Evolutionary conservation across 2,329 filamentous ascomycete genomes (phyloP), one percentile per base, ranked within the genome.

Genomic region (Fusarium nisikadoi): DNA sequence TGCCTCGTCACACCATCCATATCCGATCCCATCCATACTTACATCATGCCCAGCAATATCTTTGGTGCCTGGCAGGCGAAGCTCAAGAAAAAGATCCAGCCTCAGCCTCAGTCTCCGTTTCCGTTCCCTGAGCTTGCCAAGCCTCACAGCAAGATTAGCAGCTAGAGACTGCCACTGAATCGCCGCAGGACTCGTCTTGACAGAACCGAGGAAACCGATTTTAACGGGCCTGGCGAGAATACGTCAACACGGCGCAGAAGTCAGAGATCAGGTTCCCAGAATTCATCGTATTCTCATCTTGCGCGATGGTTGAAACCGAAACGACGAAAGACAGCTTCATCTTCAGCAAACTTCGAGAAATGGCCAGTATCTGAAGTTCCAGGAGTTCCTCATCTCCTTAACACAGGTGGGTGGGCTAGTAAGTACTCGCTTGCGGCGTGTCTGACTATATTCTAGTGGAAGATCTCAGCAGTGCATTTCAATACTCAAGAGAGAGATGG

Each of bases 381-480:
- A 16, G 45, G 64, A 13, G 42, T 55, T 29, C 53, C 60, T n/a
- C 20, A 61, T 33, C 59, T 64, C n/a, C 25, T 55, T 20, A 31
- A 55, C n/a, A 23, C 27, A 62, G 41, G 58, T 68, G 16, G 45
- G 49, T 55, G 25, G 27, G n/a, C 20, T 19, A 20, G 41, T 17
- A 20, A 20, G 23, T n/a, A 29, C 31, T 45, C 17, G 29, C 23
- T 13, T 17, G 17, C 49, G 23, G 27, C 31, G 36, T 25, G 25
- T 17, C 57, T 54, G 25, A 46, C 39, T 54, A 27, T 55, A 29
- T 47, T 41, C 17, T 27, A 62, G 47, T 20, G 25, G 43, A 47
- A 53, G 38, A 20, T 27, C 27, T 81, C n/a, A 76, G 76, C 42
- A 76, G 76, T 60, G 73, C 77, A 35, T 78, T 81, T 57, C 74